Base-by-base conservation (phyloP, 2,329 filamentous ascomycete genomes). In the Colletotrichum euphorbiae region DNA sequence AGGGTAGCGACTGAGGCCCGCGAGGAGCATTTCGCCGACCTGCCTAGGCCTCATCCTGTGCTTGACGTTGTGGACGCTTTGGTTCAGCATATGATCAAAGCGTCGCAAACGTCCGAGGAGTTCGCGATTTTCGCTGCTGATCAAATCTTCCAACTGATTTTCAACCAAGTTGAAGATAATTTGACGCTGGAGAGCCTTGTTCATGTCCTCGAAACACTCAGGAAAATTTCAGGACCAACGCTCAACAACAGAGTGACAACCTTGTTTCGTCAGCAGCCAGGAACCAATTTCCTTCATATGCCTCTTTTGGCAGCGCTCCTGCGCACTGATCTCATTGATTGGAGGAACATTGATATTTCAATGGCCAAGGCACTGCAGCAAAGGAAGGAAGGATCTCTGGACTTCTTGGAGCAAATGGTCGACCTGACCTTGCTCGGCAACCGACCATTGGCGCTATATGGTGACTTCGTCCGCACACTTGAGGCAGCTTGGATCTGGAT, bases 401-500 rank as follows among this genome's bases (percentile, higher is more conserved):
- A 93, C 64, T 92, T 97, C 76, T 84, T 98, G n/a, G 89, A 91
- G 58, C 89, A 90, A 48, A 83, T 98, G 48, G 84, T 97, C 71
- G 91, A 96, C 71, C 87, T 93, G 48, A 88, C 94, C 0, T 82
- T 98, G 8, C 86, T 97, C 56, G 92, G 89, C 72, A 92, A 94
- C 54, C 89, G 90, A 50, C 93, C 93, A 0, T 87, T 91, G 43
- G 92, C 91, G 1, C 82, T 98, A 54, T 92, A 93, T 73, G 90
- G 94, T 2, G 94, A 98, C 79, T 97, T 98, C 75, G 90, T 93
- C 6, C 87, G 89, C 70, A 97, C 93, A 65, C 85, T 97, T 62
- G 91, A 95, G 71, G 91, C 90, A 52, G 90, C 96, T 45, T 94
- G 92, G 81, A 82, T 88, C 52, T 97, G 94, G 93, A 87, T 97